phyloP scores from a whole-genome alignment of 192 early-diverging fungal species.

The Powellomyces hirtus region DNA sequence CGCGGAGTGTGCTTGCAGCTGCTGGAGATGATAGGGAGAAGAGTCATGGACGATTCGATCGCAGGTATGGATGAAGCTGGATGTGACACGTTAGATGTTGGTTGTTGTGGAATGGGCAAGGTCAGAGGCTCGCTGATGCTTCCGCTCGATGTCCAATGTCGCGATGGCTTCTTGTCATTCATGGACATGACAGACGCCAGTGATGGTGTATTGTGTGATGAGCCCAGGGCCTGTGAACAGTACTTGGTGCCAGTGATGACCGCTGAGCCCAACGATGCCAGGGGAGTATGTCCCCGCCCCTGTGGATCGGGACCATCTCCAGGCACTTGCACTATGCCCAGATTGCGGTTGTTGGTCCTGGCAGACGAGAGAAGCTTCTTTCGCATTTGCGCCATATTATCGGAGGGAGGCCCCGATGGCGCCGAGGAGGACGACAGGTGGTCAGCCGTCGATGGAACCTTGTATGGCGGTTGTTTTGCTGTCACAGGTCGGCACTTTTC shows the following conservation, averaged over 20 bases:
- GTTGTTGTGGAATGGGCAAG: not conserved
- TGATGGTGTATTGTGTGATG: not conserved
- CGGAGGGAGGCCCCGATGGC: not conserved
- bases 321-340: not conserved
- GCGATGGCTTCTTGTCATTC: not conserved
- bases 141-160: not conserved
- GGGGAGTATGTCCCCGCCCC: too few relatives aligned
- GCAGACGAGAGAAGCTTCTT: not conserved
- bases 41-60: not conserved
- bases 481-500: not conserved
- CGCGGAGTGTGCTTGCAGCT: not conserved
- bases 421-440: not conserved
- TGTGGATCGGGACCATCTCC: not conserved
- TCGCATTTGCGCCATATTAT: not conserved
- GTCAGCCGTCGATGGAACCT: not conserved
- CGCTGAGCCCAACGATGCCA: not conserved
- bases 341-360: not conserved
- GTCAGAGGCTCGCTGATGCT: slow-evolving; percentile 1
- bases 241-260: not conserved
- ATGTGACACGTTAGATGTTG: not conserved
- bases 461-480: not conserved
- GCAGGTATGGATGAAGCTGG: not conserved
- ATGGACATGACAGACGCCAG: not conserved
- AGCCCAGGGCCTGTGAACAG: not conserved
- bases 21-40: not conserved